Evolutionary conservation across 306 rosid genomes (phyloP), one percentile per base, ranked within the genome.

Genomic region (Carpinus viminea): DNA sequence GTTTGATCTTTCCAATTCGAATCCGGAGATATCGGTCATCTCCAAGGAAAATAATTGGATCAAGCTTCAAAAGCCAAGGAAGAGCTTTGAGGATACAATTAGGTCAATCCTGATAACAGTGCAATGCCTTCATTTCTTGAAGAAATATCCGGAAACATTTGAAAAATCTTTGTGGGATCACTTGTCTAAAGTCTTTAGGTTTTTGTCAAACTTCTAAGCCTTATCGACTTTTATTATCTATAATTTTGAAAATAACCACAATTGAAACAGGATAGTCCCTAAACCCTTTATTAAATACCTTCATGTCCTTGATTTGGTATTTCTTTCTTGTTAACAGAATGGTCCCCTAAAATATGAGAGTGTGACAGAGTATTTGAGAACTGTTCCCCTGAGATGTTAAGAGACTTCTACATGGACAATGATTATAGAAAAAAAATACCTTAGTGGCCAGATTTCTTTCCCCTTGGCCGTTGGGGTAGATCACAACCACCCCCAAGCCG

Each of bases 351-450:
- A 84, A 86, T 95, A 95, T 83, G 81, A 81, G 86, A 95, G 98
- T 71, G 80, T 77, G 77, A 91, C 98, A 16, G 72, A n/a, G n/a
- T 85, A 12, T 95, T 95, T 83, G 88, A 90, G 84, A 83, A 87
- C 84, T 85, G 93, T 78, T 86, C 93, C 2, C 80, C 96, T 13
- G 90, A 86, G 84, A 81, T 84, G 87, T 85, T 95, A 83, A 85
- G 91, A 84, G 93, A 92, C 89, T 95, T 92, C 87, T 92, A 92
- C 84, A 84, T 95, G 97, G 98, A 95, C 83, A 92, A 81, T 81
- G 91, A 85, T 79, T 95, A 88, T 84, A 86, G 98, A 85, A 91
- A 88, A n/a, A n/a, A n/a, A n/a, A n/a, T n/a, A n/a, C n/a, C n/a
- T n/a, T n/a, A n/a, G n/a, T n/a, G n/a, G n/a, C n/a, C n/a, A n/a